These are phyloP conservation scores for Corinectria fuckeliana DNA, from an alignment of 2,329 filamentous ascomycete species.

Conservation along the genomic window DNA sequence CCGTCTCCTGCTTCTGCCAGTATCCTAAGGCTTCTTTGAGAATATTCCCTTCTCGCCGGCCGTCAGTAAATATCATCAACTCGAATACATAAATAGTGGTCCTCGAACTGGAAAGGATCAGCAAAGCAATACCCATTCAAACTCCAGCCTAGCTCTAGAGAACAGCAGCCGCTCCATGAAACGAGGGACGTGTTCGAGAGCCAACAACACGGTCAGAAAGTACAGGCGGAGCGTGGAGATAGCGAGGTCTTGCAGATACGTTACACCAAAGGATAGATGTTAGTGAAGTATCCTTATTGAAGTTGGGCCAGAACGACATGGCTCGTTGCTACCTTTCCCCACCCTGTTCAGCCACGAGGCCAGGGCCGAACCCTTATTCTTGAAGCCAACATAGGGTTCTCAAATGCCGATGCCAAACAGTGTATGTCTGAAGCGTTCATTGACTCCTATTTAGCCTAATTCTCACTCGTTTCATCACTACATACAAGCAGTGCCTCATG, in stretches of 20 bases:
- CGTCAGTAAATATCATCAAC: not conserved
- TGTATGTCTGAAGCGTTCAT: not conserved
- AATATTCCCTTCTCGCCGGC: not conserved
- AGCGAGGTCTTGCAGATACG: not conserved
- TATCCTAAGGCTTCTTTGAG: not conserved
- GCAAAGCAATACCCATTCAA: not conserved
- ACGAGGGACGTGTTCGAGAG: too few species aligned
- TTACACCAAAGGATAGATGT: not conserved
- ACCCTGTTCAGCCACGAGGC: not conserved
- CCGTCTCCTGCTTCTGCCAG: too few species aligned
- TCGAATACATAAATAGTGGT: not conserved
- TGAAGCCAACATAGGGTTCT: not conserved
- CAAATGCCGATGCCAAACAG: not conserved
- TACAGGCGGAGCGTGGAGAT: conserved; percentile 1
- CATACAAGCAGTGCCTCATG: not conserved
- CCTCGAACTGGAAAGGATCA: not conserved
- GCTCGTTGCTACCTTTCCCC: not conserved
- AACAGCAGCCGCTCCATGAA: too few species aligned
- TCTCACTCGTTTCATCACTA: too few species aligned
- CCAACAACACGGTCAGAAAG: not conserved
- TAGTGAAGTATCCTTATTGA: not conserved
- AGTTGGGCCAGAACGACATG: not conserved
- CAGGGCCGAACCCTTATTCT: not conserved
- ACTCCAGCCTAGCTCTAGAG: not conserved
- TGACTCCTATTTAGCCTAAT: not conserved